A percentile compares a stretch with the other conserved stretches of the same genome.
Evolutionary conservation across 2,329 filamentous ascomycete genomes (phyloP).

Genomic region (Mariannaea sp.): DNA sequence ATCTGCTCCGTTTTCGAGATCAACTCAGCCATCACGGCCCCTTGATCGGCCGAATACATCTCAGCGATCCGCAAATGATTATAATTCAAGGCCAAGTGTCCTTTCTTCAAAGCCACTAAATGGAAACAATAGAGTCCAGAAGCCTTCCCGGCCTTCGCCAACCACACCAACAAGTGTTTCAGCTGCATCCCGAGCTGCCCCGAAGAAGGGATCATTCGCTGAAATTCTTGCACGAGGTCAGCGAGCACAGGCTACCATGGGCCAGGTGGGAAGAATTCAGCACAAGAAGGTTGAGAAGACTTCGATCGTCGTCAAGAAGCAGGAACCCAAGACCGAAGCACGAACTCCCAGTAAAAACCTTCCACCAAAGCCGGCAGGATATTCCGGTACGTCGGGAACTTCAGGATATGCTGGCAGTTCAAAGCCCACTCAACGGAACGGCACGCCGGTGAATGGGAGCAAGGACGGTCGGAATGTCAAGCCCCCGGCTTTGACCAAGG

Average conservation of each 20-base stretch:
- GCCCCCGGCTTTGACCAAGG: conserved; percentile 22
- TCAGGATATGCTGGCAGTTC: conserved; percentile 39
- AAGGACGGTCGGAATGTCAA: conserved; percentile 33
- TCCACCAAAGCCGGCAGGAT: conserved; percentile 32
- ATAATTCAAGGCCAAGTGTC: conserved; percentile 24
- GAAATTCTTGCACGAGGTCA: conserved; percentile 76
- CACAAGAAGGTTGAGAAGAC: conserved; percentile 73
- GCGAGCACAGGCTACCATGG: conserved; percentile 64
- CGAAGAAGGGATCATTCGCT: conserved; percentile 75
- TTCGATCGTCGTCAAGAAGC: conserved; percentile 48
- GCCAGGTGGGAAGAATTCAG: conserved; percentile 72
- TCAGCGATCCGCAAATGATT: conserved; percentile 28
- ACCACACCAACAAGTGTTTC: conserved; percentile 45
- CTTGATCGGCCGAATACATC: conserved; percentile 33
- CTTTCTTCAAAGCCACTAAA: conserved; percentile 37
- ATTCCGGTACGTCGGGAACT: conserved; percentile 31
- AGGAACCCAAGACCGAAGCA: conserved; percentile 44
- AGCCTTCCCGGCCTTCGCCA: conserved; percentile 34
- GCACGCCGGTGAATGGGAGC: conserved; percentile 32
- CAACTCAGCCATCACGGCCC: conserved; percentile 32
- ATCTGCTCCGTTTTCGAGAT: conserved; percentile 25
- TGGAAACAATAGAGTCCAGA: conserved; percentile 32
- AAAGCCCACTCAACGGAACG: conserved; percentile 37
- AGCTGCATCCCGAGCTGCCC: conserved; percentile 51
- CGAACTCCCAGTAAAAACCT: conserved; percentile 32